Percentiles rank a stretch among this genome's conserved stretches.
Evolutionary conservation across 148 eudicot genomes (phyloP).

Genomic region (Cornus kousa): DNA sequence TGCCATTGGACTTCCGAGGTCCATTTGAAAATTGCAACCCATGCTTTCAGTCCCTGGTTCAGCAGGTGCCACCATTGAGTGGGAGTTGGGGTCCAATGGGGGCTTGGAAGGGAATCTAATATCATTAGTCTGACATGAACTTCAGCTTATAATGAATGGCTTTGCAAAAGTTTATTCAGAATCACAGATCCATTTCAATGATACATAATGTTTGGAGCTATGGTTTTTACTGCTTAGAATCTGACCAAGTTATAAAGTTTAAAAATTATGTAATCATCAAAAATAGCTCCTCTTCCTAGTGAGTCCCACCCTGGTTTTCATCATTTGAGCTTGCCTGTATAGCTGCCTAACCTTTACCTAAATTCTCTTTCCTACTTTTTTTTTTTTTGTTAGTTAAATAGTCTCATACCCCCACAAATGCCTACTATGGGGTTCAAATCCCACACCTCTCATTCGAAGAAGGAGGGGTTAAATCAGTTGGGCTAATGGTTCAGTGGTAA

Average conservation of each 20-base stretch:
- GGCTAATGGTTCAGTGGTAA: no score
- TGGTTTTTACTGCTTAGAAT: not conserved
- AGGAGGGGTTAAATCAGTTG: no score
- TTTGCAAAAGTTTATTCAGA: constrained; percentile 9
- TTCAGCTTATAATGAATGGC: not conserved
- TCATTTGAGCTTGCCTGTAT: not conserved
- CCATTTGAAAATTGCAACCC: not conserved
- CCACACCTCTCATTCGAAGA: no score
- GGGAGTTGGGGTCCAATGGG: constrained; percentile 1
- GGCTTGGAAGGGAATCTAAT: not conserved
- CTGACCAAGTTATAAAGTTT: not conserved
- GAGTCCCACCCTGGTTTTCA: not conserved
- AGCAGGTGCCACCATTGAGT: not conserved
- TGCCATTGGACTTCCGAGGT: not conserved
- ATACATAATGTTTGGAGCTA: not conserved
- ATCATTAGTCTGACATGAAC: constrained; percentile 13
- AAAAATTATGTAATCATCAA: constrained; percentile 3
- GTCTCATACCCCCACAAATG: no score
- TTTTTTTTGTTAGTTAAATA: no score
- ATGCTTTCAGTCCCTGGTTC: no score
- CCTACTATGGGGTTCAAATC: no score
- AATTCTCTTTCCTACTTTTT: not conserved
- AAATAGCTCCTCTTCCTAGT: not conserved
- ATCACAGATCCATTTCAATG: constrained; percentile 1
- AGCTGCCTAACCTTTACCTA: not conserved